These are phyloP conservation scores for Batkoa obscura DNA, from an alignment of 371 early-diverging fungal genomes.

Conservation along the genomic window DNA sequence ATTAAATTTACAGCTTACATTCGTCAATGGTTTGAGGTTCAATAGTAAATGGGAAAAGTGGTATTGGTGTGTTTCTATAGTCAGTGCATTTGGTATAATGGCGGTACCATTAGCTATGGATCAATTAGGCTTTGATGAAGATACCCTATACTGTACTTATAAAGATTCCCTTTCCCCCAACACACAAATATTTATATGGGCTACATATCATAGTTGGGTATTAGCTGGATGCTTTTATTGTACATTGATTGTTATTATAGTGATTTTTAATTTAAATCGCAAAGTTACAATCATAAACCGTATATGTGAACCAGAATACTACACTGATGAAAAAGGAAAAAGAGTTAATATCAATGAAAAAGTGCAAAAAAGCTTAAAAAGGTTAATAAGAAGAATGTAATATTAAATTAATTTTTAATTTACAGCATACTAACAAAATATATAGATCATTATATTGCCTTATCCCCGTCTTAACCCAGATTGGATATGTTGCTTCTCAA, in stretches of 20 bases:
- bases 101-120: background rate
- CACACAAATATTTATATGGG: background rate
- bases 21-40: background rate
- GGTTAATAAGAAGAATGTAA: no score
- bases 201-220: background rate
- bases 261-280: background rate
- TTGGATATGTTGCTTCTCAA: background rate
- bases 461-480: background rate
- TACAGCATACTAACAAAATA: background rate
- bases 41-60: background rate
- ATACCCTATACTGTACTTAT: background rate
- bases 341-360: background rate
- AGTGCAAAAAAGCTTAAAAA: no score
- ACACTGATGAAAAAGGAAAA: no score
- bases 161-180: background rate
- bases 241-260: background rate
- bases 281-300: background rate
- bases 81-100: background rate
- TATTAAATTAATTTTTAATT: background rate
- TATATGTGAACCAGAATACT: background rate
- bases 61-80: background rate
- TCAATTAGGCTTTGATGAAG: background rate
- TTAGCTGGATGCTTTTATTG: background rate
- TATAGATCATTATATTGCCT: background rate
- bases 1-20: background rate